These are phyloP conservation scores for Kodamaea anthophila DNA, from an alignment of 1,139 yeast species.

Conservation along the genomic window DNA sequence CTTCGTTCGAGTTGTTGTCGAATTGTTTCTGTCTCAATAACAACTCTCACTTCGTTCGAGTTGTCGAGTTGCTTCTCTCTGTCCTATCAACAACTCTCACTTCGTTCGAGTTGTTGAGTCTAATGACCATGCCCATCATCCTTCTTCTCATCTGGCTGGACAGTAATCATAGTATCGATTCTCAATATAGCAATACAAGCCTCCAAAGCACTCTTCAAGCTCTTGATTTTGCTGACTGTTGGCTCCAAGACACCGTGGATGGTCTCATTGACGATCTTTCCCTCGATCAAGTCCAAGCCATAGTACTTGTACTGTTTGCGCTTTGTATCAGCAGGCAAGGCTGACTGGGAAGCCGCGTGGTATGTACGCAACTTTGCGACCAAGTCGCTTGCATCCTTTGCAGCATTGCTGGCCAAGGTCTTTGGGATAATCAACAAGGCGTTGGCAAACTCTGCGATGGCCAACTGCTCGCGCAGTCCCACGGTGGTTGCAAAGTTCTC, in stretches of 20 bases:
- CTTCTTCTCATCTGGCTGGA: slow-evolving; percentile 90
- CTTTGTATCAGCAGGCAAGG: slow-evolving; percentile 73
- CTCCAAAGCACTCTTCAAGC: slow-evolving; percentile 91
- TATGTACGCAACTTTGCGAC: slow-evolving; percentile 93
- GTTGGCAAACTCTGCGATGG: slow-evolving; percentile 94
- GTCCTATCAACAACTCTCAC: too few species aligned
- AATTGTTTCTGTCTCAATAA: too few species aligned
- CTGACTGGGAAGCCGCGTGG: slow-evolving; percentile 92
- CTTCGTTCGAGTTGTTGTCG: too few species aligned
- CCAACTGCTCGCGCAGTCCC: slow-evolving; percentile 96
- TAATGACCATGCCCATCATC: slow-evolving; percentile 80
- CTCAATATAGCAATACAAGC: slow-evolving; percentile 97
- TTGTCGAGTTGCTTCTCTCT: neutral
- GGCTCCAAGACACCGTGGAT: slow-evolving; percentile 91
- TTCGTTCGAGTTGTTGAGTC: too few species aligned
- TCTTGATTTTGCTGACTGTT: slow-evolving; percentile 84
- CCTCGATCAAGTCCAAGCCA: slow-evolving; percentile 87
- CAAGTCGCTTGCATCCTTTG: slow-evolving; percentile 91
- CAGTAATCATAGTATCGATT: slow-evolving; percentile 97
- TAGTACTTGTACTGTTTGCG: slow-evolving; percentile 81
- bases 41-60: neutral
- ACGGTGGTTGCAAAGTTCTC: slow-evolving; percentile 97
- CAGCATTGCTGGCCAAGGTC: slow-evolving; percentile 95
- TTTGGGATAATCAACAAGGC: slow-evolving; percentile 90
- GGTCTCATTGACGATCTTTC: slow-evolving; percentile 84